Base-by-base conservation (phyloP, 805 yeast genomes). In the Candida sithepensis region DNA sequence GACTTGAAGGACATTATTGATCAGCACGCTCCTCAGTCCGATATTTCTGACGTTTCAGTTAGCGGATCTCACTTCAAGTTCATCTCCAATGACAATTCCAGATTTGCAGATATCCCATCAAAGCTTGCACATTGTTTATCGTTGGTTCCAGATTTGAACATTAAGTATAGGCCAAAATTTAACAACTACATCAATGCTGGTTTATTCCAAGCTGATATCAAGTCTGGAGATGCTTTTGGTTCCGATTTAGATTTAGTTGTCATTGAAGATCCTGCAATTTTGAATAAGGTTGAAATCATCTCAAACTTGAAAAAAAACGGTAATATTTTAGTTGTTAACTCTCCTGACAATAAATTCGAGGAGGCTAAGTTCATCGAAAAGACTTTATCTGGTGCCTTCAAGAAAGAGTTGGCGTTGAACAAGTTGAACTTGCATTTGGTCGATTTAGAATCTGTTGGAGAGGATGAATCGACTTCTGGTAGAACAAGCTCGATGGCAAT, bases 181-280 rank as follows among this genome's bases (percentile, higher is more conserved):
- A 96, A 92, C 65, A 90, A 88, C 64, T 63, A 74, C 33, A 70
- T 80, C 14, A 78, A 77, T 44, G 92, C 91, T 32, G 97, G 97
- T 52, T 62, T 79, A 8, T 82, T 83, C 63, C 88, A 85, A 65
- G 77, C 90, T 34, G 87, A 84, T 59, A 69, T 85, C 43, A 52
- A 49, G 34, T 58, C 58, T 33, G 69, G 69, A 30, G 41, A 48
- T 16, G 51, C 50, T 21, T 66, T 72, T 23, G 68, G 76, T 6
- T 87, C 82, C 45, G 60, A 74, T 41, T 85, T 92, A 12, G 84
- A 82, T 56, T 72, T 85, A 20, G 77, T 82, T 6, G 61, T 88
- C 43, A 80, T 90, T 51, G 87, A 84, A 57, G 79, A 79, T 57
- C 58, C 71, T n/a, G 61, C 72, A 5, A 59, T 90, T 19, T 72